Evolutionary conservation across 1,284 basidiomycete species (phyloP).

Genomic region (Marasmius tenuissimus): DNA sequence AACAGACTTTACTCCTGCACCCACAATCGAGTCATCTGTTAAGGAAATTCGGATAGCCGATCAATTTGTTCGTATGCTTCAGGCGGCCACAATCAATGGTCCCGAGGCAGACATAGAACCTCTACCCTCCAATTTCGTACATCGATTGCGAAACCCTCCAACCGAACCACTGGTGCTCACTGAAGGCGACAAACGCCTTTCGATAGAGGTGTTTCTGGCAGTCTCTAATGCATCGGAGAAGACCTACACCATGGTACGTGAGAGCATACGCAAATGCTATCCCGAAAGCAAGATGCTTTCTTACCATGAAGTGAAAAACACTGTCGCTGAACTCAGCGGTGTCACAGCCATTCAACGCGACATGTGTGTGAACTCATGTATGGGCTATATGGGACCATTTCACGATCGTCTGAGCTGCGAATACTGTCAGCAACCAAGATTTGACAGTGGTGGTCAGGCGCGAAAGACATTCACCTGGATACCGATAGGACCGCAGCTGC

Average conservation of each 20-base stretch:
- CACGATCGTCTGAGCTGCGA: conserved; percentile 19
- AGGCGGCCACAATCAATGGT: background rate
- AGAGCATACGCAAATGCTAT: conserved; percentile 11
- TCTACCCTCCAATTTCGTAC: background rate
- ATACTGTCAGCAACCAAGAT: conserved; percentile 22
- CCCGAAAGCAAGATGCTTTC: conserved; percentile 22
- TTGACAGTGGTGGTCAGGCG: conserved; percentile 12
- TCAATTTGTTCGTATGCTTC: background rate
- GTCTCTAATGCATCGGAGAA: conserved; percentile 21
- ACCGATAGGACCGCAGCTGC: conserved; percentile 20
- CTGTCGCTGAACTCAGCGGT: conserved; percentile 21
- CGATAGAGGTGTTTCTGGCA: conserved; percentile 25
- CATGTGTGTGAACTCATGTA: conserved; percentile 31
- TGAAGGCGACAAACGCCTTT: conserved; percentile 2
- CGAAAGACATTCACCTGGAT: conserved; percentile 19
- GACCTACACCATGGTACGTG: conserved; percentile 19
- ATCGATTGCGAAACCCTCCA: background rate
- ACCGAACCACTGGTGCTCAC: background rate
- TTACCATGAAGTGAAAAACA: conserved; percentile 20
- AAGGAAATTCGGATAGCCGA: background rate
- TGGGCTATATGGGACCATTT: conserved; percentile 26
- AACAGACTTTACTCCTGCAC: background rate
- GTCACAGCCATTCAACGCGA: conserved; percentile 21
- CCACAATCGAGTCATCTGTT: background rate
- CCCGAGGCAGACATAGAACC: background rate